Conservation (phyloP, 768 basidiomycete species). For the Termitomyces heimii region DNA sequence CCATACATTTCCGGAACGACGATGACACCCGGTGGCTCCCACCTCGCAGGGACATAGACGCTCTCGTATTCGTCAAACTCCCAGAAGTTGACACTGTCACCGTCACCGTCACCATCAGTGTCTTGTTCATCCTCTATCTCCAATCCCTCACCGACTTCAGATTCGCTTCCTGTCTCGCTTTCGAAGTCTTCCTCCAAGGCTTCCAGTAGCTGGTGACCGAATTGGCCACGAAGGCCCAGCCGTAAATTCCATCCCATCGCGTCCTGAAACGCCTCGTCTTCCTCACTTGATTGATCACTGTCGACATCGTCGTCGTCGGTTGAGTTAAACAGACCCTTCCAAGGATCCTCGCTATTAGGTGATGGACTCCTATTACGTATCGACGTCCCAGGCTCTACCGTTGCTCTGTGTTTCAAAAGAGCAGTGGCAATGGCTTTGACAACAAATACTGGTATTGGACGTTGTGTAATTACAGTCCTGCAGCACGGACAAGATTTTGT, state of each 20-base stretch:
- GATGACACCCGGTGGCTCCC: constrained; percentile 49
- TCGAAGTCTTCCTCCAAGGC: constrained; percentile 3
- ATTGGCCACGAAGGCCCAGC: not conserved
- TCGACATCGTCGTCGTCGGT: constrained; percentile 16
- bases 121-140: constrained; percentile 23
- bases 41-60: constrained; percentile 38
- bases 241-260: constrained; percentile 18
- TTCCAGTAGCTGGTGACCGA: not conserved
- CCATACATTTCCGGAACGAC: constrained; percentile 17
- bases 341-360: constrained; percentile 30
- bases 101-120: constrained; percentile 18
- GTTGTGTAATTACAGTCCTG: constrained; percentile 46
- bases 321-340: constrained; percentile 2
- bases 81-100: constrained; percentile 10
- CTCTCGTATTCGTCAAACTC: constrained; percentile 14
- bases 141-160: constrained; percentile 24
- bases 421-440: constrained; percentile 53
- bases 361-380: constrained; percentile 11
- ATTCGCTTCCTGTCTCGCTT: constrained; percentile 15
- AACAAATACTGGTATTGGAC: constrained; percentile 65
- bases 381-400: not conserved
- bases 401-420: constrained; percentile 28
- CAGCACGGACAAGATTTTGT: constrained; percentile 73
- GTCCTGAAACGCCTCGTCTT: constrained; percentile 18
- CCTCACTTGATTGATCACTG: constrained; percentile 18